Conservation (phyloP, 1,284 basidiomycete genomes). For the Chalciporus sp. region DNA sequence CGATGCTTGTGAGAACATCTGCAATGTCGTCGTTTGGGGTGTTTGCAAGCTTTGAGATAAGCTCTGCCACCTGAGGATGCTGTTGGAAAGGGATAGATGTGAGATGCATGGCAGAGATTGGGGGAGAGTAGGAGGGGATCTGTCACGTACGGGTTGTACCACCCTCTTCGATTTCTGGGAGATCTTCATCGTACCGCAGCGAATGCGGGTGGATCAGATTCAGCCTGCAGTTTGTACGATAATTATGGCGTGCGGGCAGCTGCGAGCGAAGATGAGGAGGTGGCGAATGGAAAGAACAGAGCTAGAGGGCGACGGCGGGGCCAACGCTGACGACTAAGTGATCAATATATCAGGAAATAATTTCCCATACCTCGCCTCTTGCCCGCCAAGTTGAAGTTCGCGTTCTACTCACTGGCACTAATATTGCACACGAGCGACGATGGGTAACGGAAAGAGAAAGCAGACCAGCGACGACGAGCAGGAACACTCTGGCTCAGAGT, state of each 20-base stretch:
- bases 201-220: slow-evolving; percentile 44
- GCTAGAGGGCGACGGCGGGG: slow-evolving; percentile 2
- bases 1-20: slow-evolving; percentile 63
- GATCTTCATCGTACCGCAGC: slow-evolving; percentile 74
- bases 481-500: slow-evolving; percentile 17
- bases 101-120: slow-evolving; percentile 32
- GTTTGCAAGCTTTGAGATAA: slow-evolving; percentile 68
- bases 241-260: slow-evolving; percentile 4
- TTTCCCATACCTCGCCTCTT: slow-evolving; percentile 16
- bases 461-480: slow-evolving; percentile 33
- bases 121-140: not conserved
- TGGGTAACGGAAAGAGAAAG: slow-evolving; percentile 35
- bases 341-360: slow-evolving; percentile 38
- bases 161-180: slow-evolving; percentile 77
- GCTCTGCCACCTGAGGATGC: slow-evolving; percentile 77
- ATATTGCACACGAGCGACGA: not conserved
- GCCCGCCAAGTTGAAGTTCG: slow-evolving; percentile 20
- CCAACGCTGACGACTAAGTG: slow-evolving; percentile 25
- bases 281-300: slow-evolving; percentile 20
- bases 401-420: not conserved
- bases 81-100: slow-evolving; percentile 36
- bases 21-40: slow-evolving; percentile 69
- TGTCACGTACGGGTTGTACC: slow-evolving; percentile 57
- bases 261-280: slow-evolving; percentile 4
- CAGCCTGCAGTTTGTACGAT: slow-evolving; percentile 15